A percentile compares a stretch with the other conserved stretches of the same genome.
These are phyloP conservation scores for Boletus semigastroideus DNA, from an alignment of 1,284 basidiomycete species.

Conservation along the genomic window DNA sequence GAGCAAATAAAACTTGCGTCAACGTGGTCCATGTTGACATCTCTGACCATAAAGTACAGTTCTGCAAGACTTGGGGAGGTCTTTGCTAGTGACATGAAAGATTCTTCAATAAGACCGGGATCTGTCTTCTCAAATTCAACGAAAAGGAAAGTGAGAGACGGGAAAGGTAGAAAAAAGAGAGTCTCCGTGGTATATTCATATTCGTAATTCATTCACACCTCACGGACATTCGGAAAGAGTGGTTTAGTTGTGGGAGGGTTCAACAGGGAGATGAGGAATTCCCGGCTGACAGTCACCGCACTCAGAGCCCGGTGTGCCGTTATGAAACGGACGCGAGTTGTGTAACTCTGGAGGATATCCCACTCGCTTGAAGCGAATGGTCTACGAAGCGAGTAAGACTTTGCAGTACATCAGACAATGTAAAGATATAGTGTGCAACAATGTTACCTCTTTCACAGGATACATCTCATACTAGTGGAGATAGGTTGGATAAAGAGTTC, in stretches of 20 bases:
- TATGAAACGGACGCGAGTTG: background rate
- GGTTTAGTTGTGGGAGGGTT: background rate
- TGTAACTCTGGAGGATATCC: background rate
- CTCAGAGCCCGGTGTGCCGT: too few species aligned
- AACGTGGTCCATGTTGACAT: too few species aligned
- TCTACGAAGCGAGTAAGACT: background rate
- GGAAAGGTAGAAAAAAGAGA: background rate
- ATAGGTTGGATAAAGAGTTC: conserved; percentile 17
- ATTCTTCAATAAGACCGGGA: background rate
- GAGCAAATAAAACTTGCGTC: too few species aligned
- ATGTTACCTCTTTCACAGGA: conserved; percentile 1
- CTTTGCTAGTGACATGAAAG: background rate
- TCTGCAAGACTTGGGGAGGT: too few species aligned
- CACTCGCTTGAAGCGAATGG: background rate
- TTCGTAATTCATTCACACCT: background rate
- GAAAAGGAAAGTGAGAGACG: background rate
- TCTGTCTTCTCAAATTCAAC: background rate
- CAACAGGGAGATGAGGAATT: background rate
- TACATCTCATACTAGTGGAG: conserved; percentile 23
- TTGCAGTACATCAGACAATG: background rate
- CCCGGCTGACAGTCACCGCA: too few species aligned
- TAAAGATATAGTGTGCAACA: background rate
- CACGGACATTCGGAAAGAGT: background rate
- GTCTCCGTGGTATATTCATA: background rate
- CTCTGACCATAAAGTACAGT: too few species aligned